These are phyloP conservation scores for Botryosphaeria dothidea DNA, from an alignment of 2,329 filamentous ascomycete genomes.

Conservation along the genomic window DNA sequence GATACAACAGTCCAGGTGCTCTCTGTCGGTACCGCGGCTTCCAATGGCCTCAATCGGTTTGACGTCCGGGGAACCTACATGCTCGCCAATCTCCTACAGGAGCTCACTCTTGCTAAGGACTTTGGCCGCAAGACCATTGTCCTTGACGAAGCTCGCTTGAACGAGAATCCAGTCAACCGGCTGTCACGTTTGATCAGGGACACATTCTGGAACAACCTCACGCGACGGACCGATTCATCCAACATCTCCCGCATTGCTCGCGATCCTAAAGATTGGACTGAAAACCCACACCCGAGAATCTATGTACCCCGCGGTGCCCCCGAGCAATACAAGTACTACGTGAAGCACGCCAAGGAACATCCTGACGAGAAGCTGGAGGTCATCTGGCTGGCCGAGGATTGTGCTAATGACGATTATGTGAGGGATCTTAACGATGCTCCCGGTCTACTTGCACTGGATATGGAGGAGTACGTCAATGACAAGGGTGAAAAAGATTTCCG, in stretches of 20 bases:
- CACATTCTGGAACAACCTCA: conserved; percentile 91
- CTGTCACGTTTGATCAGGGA: conserved; percentile 83
- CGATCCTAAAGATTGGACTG: conserved; percentile 95
- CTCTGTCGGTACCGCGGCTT: conserved; percentile 79
- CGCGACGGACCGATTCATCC: conserved; percentile 83
- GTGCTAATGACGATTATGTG: conserved; percentile 79
- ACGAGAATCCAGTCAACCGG: conserved; percentile 91
- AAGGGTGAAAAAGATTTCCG: conserved; percentile 71
- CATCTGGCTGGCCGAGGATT: conserved; percentile 67
- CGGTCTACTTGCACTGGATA: conserved; percentile 84
- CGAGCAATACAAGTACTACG: conserved; percentile 89
- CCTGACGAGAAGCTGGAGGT: conserved; percentile 90
- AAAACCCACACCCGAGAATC: conserved; percentile 83
- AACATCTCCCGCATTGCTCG: conserved; percentile 82
- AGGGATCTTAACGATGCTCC: conserved; percentile 83
- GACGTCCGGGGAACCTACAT: conserved; percentile 96
- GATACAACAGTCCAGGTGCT: conserved; percentile 59
- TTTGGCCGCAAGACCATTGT: conserved; percentile 87
- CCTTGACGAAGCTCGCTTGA: conserved; percentile 85
- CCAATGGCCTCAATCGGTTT: conserved; percentile 82
- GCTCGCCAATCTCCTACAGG: conserved; percentile 93
- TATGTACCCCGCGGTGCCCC: conserved; percentile 85
- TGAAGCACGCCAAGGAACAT: conserved; percentile 70
- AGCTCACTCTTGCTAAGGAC: conserved; percentile 88
- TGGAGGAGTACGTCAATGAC: conserved; percentile 70